Base-by-base conservation (phyloP, 495 filamentous ascomycete species). In the Xanthoparmelia taractica region DNA sequence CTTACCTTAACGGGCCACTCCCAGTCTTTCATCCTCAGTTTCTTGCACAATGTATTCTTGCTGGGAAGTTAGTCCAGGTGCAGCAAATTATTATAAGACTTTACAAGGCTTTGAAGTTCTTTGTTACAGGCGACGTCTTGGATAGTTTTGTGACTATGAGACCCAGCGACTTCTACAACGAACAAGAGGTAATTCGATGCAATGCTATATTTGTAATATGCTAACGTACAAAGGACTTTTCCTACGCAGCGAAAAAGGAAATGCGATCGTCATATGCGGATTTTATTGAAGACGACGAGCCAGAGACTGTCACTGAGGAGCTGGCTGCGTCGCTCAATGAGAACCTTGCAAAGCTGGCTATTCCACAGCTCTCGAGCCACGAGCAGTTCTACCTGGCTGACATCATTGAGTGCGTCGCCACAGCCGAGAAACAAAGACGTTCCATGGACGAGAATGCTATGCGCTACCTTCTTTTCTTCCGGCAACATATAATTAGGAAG, bases 21-120 rank as follows among this genome's bases (percentile, higher is more conserved):
- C 93, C 95, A 8, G 83, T 95, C 11, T 99, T 92, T 69, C 94
- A 99, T 67, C 95, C 95, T 11, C 91, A 96, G 68, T 91, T 96
- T 65, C 73, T 99, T 11, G 86, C 87, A 63, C 92, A 97, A 72
- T 92, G 89, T 66, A 92, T 96, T 33, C 79, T 96, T 10, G 79
- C 86, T 25, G 93, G 92, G 4, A 95, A 95, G 71, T 82, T 81
- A 37, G 72, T 70, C 23, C 69, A 92, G 12, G 92, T 93, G 25
- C 87, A 93, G 68, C 79, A 78, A 18, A 84, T 97, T 10, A 72
- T 97, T 59, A 75, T 88, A 64, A 84, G 80, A 33, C 77, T 99
- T n/a, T 81, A 87, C 66, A 84, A 87, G 64, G 88, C 85, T 56
- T 76, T 99, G 29, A 92, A 90, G 67, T 96, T 87, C 66, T 89